Percentiles rank a stretch among this genome's conserved stretches.
Evolutionary conservation across 177 flowering plant species (phyloP).

Genomic region (Vitis hybrid): DNA sequence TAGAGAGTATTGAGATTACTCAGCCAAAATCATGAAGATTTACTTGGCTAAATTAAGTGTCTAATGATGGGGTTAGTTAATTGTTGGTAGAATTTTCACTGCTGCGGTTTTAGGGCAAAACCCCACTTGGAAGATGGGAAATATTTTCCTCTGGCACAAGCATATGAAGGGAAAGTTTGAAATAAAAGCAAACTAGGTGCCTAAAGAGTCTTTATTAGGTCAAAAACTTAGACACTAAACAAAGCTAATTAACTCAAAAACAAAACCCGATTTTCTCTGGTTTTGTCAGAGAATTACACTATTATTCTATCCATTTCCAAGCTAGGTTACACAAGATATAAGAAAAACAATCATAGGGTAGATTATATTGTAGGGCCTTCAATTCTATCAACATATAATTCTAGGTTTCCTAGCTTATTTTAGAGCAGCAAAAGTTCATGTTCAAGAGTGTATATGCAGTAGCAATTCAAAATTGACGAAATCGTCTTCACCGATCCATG

Average conservation of each 20-base stretch:
- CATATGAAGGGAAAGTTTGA: neutral
- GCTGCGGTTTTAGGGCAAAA: neutral
- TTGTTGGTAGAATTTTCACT: too few relatives aligned
- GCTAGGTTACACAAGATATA: constrained; percentile 23
- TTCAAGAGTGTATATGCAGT: constrained; percentile 12
- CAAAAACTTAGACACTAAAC: constrained; percentile 12
- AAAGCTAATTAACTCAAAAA: neutral
- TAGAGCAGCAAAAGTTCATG: constrained; percentile 26
- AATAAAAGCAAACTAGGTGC: constrained; percentile 5
- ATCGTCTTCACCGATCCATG: constrained; percentile 14
- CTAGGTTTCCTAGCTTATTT: constrained; percentile 40
- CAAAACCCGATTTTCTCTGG: constrained; percentile 1
- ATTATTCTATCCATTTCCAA: constrained; percentile 22
- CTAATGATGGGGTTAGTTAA: neutral
- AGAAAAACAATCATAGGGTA: constrained; percentile 14
- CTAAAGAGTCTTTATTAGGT: constrained; percentile 8
- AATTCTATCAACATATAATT: constrained; percentile 20
- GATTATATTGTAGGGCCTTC: constrained; percentile 21
- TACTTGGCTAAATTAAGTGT: neutral
- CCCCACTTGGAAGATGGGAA: neutral
- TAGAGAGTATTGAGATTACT: neutral
- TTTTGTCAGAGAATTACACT: constrained; percentile 16
- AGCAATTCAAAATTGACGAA: constrained; percentile 23
- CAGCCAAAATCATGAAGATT: neutral
- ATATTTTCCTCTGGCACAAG: neutral